Percentiles rank a stretch among this genome's conserved stretches.
phyloP scores from a whole-genome alignment of 306 rosid species.

The Potentilla sterilis region DNA sequence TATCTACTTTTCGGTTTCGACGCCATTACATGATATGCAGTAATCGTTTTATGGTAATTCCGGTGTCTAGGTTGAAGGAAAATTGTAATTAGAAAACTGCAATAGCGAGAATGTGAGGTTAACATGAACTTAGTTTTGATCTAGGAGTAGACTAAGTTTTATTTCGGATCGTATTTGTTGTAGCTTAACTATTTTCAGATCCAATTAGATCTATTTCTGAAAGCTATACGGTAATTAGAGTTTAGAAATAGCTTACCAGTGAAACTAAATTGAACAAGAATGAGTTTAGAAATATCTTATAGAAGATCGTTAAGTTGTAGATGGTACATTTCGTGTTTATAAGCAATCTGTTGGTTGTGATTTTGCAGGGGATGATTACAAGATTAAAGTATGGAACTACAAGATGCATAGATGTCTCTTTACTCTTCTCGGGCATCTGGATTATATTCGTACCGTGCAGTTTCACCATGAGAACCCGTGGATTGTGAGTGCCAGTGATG shows the following conservation, averaged over 20 bases:
- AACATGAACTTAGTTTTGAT: not conserved
- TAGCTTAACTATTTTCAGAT: not conserved
- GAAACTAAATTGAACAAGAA: not conserved
- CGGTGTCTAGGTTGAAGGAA: not conserved
- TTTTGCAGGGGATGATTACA: conserved; percentile 92
- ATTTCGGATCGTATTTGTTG: not conserved
- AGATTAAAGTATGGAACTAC: conserved; percentile 98
- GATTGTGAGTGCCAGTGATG: conserved; percentile 98
- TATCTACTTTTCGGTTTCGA: not conserved
- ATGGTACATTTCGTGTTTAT: not conserved
- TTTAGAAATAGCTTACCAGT: not conserved
- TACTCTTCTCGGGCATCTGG: conserved; percentile 96
- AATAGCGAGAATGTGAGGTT: not conserved
- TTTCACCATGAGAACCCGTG: conserved; percentile 95
- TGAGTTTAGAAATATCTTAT: not conserved
- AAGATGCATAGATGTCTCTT: conserved; percentile 91
- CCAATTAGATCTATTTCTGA: not conserved
- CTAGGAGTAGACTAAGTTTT: not conserved
- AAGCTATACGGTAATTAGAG: not conserved
- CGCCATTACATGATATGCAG: not conserved
- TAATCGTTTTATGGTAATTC: not conserved
- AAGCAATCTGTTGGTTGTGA: conserved; percentile 11
- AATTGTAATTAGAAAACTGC: not conserved
- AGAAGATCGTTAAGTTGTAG: not conserved
- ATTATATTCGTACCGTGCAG: conserved; percentile 92